Base-by-base conservation (phyloP, 495 filamentous ascomycete species). In the Staphylotrichum longicolle region DNA sequence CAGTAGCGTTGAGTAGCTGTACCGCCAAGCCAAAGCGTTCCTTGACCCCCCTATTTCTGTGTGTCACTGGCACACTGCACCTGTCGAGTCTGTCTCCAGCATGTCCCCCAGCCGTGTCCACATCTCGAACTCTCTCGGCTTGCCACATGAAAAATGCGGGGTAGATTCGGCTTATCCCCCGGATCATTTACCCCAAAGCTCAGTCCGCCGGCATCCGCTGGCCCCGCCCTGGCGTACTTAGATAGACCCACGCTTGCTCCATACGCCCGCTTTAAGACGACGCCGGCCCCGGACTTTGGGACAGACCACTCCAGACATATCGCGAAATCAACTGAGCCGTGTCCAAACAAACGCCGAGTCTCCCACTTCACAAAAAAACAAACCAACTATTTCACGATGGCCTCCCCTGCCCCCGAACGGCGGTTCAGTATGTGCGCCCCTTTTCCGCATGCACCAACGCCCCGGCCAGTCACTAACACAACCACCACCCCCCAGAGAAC, bases 401-500 rank as follows among this genome's bases (percentile, higher is more conserved):
- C 68, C 20, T 66, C 63, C 54, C 53, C 65, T 54, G 56, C 63
- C 20, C 74, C 75, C 32, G 63, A 72, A 47, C 70, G 71, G 54
- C 71, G 74, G 30, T 70, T 80, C 42, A 66, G 79, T 82, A 64
- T 60, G 79, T 70, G 40, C n/a, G 9, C 12, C 39, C n/a, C 47
- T 11, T 8, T 6, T 3, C 15, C n/a, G 7, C 32, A 27, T 5
- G 4, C 20, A 27, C 20, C 20, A 27, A 27, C 20, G 40, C 49
- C 54, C 4, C n/a, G 9, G 5, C 20, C 11, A 30, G 35, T 37
- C 12, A 48, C 66, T 73, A 48, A 72, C 40, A 51, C 32, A 48
- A 15, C 11, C 1, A 27, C 30, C 5, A 27, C 20, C 20, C 20
- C 20, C 20, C 62, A 90, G 88, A 81, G 46, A 86, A 86, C 68